Evolutionary conservation across 1,284 basidiomycete species (phyloP), one percentile per base, ranked within the genome.

Genomic region (Austroboletus niveus): DNA sequence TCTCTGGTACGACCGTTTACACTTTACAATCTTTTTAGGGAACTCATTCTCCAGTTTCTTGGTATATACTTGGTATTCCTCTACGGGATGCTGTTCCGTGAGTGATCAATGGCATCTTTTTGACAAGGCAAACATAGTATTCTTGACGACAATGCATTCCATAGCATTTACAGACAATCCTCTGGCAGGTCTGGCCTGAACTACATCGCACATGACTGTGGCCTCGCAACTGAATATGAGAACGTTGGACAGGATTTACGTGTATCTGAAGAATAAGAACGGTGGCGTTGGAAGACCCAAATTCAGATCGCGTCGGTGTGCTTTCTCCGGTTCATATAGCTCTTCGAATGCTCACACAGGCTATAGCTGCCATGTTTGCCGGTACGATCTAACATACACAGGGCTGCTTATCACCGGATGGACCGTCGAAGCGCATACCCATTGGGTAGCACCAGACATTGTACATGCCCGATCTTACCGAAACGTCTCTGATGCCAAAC

Each of bases 401-500:
- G 88, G 87, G 0, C 65, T 89, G 8, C 64, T 90, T 20, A 68
- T 89, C 10, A 69, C 79, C 1, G 87, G 88, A 12, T 91, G 87
- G 87, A 74, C 79, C 0, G 81, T 81, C 6, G 61, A 85, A 47
- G 65, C 74, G 1, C 64, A 69, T 24, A 61, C 79, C 0, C 81
- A 81, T 55, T 91, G 87, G 87, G 82, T 89, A 52, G 81, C 69
- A 0, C 78, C 83, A 0, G 84, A 88, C 57, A 75, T 87, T 40
- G 84, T 84, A 55, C 60, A 78, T 66, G 11, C 32, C 45, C 20
- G 8, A 8, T 35, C 6, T n/a, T 27, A 35, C 1, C 14, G 17
- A 8, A 17, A 15, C 35, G 8, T 1, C 31, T 53, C 4, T 22
- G n/a, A 12, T 9, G 1, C 27, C 6, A 22, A 38, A 52, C 34